These are phyloP conservation scores for Oryza punctata DNA, from an alignment of 176 grass and related monocot species.

Conservation along the genomic window DNA sequence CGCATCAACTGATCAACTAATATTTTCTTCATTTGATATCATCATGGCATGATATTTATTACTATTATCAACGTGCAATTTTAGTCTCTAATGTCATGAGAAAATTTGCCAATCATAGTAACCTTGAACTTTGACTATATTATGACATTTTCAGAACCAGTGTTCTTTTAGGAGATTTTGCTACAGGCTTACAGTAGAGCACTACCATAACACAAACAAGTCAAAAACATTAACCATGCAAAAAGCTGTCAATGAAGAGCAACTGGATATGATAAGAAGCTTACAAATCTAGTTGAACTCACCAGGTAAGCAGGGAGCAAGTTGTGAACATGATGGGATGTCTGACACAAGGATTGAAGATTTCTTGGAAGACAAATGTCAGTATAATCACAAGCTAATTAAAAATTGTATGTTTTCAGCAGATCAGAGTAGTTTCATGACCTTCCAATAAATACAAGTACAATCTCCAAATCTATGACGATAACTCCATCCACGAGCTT, in stretches of 20 bases:
- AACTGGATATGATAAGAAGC: slow-evolving; percentile 16
- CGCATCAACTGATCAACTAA: not conserved
- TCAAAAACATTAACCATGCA: not conserved
- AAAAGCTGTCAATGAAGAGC: slow-evolving; percentile 3
- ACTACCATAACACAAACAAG: not conserved
- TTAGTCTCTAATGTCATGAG: not conserved
- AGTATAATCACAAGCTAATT: slow-evolving; percentile 29
- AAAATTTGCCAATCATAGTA: not conserved
- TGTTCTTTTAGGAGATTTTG: slow-evolving; percentile 35
- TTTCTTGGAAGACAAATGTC: slow-evolving; percentile 25
- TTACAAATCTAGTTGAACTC: slow-evolving; percentile 11
- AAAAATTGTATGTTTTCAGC: slow-evolving; percentile 44
- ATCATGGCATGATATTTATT: not conserved
- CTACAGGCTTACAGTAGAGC: not conserved
- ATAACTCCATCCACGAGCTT: slow-evolving; percentile 21
- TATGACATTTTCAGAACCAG: slow-evolving; percentile 44
- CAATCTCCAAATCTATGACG: slow-evolving; percentile 16
- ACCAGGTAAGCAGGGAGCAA: slow-evolving; percentile 23
- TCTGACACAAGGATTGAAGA: slow-evolving; percentile 19
- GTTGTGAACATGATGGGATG: not conserved
- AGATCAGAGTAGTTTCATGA: slow-evolving; percentile 22
- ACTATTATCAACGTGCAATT: not conserved
- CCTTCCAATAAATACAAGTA: slow-evolving; percentile 42
- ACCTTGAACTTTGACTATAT: slow-evolving; percentile 53
- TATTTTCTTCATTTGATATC: slow-evolving; percentile 24